Percentiles rank a stretch among this genome's conserved stretches.
These are phyloP conservation scores for Larix kaempferi DNA, from an alignment of 75 land plant genomes.

Conservation along the genomic window DNA sequence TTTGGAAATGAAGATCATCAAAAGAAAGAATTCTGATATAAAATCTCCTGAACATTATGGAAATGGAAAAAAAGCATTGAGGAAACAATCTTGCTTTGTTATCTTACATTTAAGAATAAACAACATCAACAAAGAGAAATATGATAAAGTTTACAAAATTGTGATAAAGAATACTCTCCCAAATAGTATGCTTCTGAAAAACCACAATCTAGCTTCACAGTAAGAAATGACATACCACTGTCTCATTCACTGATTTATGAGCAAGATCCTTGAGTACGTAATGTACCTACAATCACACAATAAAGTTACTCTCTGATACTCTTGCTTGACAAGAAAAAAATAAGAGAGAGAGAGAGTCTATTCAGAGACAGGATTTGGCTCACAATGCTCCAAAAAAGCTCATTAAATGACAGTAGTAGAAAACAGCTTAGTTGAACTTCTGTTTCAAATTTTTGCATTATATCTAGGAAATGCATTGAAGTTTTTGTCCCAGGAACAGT, in stretches of 20 bases:
- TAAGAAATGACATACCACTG: slow-evolving; percentile 42
- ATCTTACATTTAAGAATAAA: no score
- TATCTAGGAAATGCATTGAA: background rate
- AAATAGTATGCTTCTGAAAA: slow-evolving; percentile 1
- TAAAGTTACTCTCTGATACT: background rate
- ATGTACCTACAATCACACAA: slow-evolving; percentile 67
- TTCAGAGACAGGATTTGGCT: background rate
- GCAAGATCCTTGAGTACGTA: slow-evolving; percentile 78
- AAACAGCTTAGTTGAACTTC: background rate
- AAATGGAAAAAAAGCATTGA: slow-evolving; percentile 4
- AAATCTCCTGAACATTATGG: background rate
- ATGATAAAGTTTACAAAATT: no score
- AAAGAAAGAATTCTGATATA: background rate
- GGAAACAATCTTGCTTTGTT: background rate
- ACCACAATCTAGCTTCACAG: background rate
- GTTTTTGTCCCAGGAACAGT: background rate
- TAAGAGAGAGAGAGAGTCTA: background rate
- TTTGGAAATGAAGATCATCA: background rate
- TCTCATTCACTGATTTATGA: slow-evolving; percentile 74
- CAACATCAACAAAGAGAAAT: no score
- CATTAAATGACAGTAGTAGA: background rate
- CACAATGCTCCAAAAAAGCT: background rate
- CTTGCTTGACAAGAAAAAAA: background rate
- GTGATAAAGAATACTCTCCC: background rate
- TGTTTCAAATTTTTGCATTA: background rate